phyloP scores from a whole-genome alignment of 805 yeast genomes.

The Ogataea degrootiae region DNA sequence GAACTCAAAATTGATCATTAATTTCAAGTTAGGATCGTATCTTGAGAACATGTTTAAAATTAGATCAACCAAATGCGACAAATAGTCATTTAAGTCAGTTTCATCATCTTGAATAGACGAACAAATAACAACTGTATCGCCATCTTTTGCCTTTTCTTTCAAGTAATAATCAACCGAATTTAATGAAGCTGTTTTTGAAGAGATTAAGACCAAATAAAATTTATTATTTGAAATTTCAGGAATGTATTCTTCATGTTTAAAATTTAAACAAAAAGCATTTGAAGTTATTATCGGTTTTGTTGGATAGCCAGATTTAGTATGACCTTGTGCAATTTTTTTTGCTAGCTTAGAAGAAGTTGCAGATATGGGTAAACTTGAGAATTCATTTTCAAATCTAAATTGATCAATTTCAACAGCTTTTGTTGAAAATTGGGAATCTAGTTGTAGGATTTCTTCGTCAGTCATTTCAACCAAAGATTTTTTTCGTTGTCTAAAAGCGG shows the following conservation, averaged over 20 bases:
- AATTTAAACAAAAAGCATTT: conserved; percentile 36
- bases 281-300: conserved; percentile 29
- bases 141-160: conserved; percentile 45
- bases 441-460: conserved; percentile 47
- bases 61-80: conserved; percentile 37
- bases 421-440: conserved; percentile 48
- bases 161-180: conserved; percentile 66
- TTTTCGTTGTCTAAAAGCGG: conserved; percentile 23
- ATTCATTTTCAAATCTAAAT: conserved; percentile 41
- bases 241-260: conserved; percentile 36
- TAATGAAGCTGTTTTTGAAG: conserved; percentile 69
- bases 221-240: conserved; percentile 16
- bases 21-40: conserved; percentile 34
- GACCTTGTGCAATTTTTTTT: conserved; percentile 15
- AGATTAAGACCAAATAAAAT: conserved; percentile 45
- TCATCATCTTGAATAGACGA: conserved; percentile 24
- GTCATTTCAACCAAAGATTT: conserved; percentile 49
- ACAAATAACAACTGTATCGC: conserved; percentile 58
- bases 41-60: conserved; percentile 25
- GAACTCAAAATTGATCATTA: conserved; percentile 53
- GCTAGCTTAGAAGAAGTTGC: conserved; percentile 12
- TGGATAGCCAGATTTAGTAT: conserved; percentile 28
- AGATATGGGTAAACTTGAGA: conserved; percentile 21
- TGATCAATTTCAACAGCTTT: conserved; percentile 36
- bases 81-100: conserved; percentile 13